Evolutionary conservation across 306 rosid genomes (phyloP).

Genomic region (Cercis canadensis): DNA sequence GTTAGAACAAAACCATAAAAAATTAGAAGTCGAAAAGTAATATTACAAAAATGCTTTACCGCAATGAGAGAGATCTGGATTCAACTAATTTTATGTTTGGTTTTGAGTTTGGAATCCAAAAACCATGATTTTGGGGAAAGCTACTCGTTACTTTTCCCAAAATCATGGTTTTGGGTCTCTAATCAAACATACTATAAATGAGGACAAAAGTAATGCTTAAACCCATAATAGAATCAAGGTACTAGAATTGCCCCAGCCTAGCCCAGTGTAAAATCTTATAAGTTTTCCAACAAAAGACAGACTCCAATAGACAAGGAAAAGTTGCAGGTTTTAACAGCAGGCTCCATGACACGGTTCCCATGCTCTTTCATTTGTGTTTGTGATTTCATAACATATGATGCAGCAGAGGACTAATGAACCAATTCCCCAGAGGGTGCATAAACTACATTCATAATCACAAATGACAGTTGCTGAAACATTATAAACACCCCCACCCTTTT

Average conservation of each 20-base stretch:
- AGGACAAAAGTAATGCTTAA: background rate
- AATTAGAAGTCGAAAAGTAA: background rate
- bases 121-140: too few relatives aligned
- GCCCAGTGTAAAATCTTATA: background rate
- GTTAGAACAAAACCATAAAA: background rate
- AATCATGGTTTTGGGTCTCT: too few relatives aligned
- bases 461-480: background rate
- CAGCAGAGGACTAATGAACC: background rate
- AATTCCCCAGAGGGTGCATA: background rate
- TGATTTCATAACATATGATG: background rate
- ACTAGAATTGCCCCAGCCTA: too few relatives aligned
- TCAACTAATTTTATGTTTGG: background rate
- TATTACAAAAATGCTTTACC: background rate
- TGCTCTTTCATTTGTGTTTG: background rate
- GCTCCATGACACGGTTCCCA: conserved; percentile 15
- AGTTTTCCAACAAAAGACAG: background rate
- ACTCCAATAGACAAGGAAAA: conserved; percentile 18
- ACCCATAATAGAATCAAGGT: too few relatives aligned
- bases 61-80: background rate
- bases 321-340: conserved; percentile 11
- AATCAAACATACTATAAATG: background rate
- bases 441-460: background rate
- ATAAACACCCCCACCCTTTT: too few relatives aligned
- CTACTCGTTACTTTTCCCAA: too few relatives aligned
- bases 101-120: too few relatives aligned